Base-by-base conservation (phyloP, 2,329 filamentous ascomycete species). In the Claviceps digitariae region DNA sequence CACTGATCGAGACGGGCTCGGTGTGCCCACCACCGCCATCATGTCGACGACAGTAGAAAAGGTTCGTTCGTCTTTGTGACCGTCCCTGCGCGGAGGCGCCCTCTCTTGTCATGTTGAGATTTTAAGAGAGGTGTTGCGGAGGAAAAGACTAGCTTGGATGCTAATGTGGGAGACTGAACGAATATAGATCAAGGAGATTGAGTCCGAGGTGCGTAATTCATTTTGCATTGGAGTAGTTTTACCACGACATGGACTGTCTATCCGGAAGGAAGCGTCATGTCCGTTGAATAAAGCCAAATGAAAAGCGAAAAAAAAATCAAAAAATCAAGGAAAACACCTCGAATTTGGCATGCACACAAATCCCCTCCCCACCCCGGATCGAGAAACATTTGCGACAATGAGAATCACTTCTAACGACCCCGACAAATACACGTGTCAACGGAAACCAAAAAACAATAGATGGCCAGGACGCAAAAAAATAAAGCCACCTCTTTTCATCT, bases 41-140 rank as follows among this genome's bases (percentile, higher is more conserved):
- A 97, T 97, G 93, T 79, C 91, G 78, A 97, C 91, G 57, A 97
- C 91, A 44, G 90, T 96, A 69, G 91, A 97, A 65, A 97, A 97
- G 86, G 89, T 87, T 67, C 61, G 78, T 64, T 7, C n/a, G n/a
- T n/a, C n/a, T n/a, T n/a, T n/a, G n/a, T n/a, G n/a, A n/a, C n/a
- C n/a, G n/a, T n/a, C n/a, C n/a, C n/a, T n/a, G n/a, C n/a, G n/a
- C n/a, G n/a, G n/a, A n/a, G n/a, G n/a, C n/a, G n/a, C n/a, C n/a
- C n/a, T n/a, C n/a, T n/a, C n/a, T n/a, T n/a, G n/a, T n/a, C n/a
- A n/a, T n/a, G n/a, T n/a, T n/a, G n/a, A n/a, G n/a, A n/a, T n/a
- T n/a, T n/a, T n/a, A n/a, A n/a, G n/a, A n/a, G n/a, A n/a, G n/a
- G n/a, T n/a, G n/a, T n/a, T n/a, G n/a, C n/a, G n/a, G n/a, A n/a